Evolutionary conservation across 768 basidiomycete species (phyloP), one percentile per base, ranked within the genome.

Genomic region (Amanita muscaria): DNA sequence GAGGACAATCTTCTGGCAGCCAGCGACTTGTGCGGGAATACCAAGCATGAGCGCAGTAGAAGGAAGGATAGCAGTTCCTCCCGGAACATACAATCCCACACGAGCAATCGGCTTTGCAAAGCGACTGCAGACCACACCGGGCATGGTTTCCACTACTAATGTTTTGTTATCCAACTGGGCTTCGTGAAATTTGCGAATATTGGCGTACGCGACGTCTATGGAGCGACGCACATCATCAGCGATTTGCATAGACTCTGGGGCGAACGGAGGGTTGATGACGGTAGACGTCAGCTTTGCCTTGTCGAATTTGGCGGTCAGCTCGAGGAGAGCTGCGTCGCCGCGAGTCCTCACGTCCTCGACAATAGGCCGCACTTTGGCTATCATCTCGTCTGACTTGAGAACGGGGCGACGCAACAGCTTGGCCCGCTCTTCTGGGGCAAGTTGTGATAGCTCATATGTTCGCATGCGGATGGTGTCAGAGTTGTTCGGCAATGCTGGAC

Each of bases 41-140:
- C 94, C 94, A 15, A 99, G 80, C 93, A 97, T 97, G 54, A 99
- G 74, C 3, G 96, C 94, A 15, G 96, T 98, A 4, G 89, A 93
- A 10, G 96, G 96, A 14, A 99, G 73, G 36, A 98, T 76, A 2
- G 96, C 96, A 3, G 96, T 98, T 12, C 96, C 96, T 22, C 96
- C 96, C 2, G 96, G 96, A 2, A 99, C 85, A 64, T 99, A 99
- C 36, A 99, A 70, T 29, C 96, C 96, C 24, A 98, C 94, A 34
- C 93, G 83, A 38, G 86, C 82, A 55, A 99, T 92, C n/a, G 96
- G 84, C 35, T 92, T 80, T 2, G 90, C 85, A 62, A 98, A 96
- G 31, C 96, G 81, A 39, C 90, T 85, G 65, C 96, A 98, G 2
- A 89, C 82, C 34, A 99, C 93, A 8, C 96, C 96, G 5, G 96